A percentile compares a stretch with the other conserved stretches of the same genome.
Evolutionary conservation across 345 rosid genomes (phyloP).

Genomic region (Eutrema yunnanense): DNA sequence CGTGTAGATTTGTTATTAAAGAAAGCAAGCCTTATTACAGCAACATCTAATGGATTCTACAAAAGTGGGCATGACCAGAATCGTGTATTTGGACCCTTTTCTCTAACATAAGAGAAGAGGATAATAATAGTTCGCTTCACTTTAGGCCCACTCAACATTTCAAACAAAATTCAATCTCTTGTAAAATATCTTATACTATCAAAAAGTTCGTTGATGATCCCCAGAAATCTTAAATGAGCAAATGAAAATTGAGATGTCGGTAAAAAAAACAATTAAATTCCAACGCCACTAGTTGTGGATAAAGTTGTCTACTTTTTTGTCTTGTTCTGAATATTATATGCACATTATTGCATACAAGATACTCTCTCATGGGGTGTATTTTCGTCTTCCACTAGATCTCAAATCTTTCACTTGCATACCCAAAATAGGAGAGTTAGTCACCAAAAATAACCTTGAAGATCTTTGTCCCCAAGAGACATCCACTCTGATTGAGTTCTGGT

Average conservation of each 20-base stretch:
- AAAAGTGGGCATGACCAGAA: constrained; percentile 24
- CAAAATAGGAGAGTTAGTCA: constrained; percentile 1
- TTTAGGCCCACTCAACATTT: constrained; percentile 9
- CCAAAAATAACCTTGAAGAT: not conserved
- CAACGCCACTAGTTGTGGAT: constrained; percentile 28
- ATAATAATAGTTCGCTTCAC: not conserved
- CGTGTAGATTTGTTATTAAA: not conserved
- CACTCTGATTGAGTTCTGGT: constrained; percentile 1
- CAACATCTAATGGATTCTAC: constrained; percentile 2
- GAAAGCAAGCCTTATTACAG: not conserved
- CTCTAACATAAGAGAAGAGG: not conserved
- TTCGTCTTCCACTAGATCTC: constrained; percentile 22
- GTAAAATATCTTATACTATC: constrained; percentile 10
- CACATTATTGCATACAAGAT: not conserved
- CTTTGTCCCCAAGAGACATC: not conserved
- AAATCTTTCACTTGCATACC: constrained; percentile 10
- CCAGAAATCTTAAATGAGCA: not conserved
- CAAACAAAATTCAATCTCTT: not conserved
- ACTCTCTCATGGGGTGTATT: constrained; percentile 6
- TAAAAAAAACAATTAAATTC: constrained; percentile 1
- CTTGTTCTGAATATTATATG: constrained; percentile 8
- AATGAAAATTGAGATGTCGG: not conserved
- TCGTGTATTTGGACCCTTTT: not conserved
- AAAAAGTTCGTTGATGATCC: not conserved
- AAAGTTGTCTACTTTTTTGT: constrained; percentile 24